Percentiles rank a stretch among this genome's conserved stretches.
These are phyloP conservation scores for Caryopteris hybrid DNA, from an alignment of 305 asterid genomes.

Conservation along the genomic window DNA sequence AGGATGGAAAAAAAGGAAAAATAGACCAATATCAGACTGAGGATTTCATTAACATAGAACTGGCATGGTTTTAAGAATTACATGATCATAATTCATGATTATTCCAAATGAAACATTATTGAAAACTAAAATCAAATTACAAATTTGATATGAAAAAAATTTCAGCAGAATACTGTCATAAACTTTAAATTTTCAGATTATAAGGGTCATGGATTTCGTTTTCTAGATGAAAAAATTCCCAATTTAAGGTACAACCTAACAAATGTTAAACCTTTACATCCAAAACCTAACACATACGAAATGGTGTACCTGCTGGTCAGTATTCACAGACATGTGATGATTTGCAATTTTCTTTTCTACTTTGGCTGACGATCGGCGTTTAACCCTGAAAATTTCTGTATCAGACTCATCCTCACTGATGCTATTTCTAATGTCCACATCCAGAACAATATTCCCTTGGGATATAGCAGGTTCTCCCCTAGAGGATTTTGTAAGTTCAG, in stretches of 20 bases:
- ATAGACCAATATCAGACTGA: not conserved
- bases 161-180: no score
- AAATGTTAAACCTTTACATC: not conserved
- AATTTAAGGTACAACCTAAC: not conserved
- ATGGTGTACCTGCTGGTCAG: slow-evolving; percentile 55
- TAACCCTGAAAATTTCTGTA: slow-evolving; percentile 70
- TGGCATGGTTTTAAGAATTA: not conserved
- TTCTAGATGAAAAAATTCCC: not conserved
- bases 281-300: not conserved
- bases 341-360: slow-evolving; percentile 35
- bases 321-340: slow-evolving; percentile 30
- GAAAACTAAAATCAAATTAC: no score
- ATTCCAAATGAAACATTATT: not conserved
- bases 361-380: slow-evolving; percentile 57
- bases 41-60: not conserved
- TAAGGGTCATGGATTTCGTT: not conserved
- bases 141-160: no score
- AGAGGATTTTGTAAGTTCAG: slow-evolving; percentile 26
- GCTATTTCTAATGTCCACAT: slow-evolving; percentile 21
- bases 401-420: slow-evolving; percentile 59
- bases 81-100: not conserved
- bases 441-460: slow-evolving; percentile 20
- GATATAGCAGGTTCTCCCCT: slow-evolving; percentile 19
- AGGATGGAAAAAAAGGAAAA: not conserved
- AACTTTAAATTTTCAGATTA: no score